Evolutionary conservation across 129 eudicot species (phyloP).

Genomic region (Pulicaria dysenterica): DNA sequence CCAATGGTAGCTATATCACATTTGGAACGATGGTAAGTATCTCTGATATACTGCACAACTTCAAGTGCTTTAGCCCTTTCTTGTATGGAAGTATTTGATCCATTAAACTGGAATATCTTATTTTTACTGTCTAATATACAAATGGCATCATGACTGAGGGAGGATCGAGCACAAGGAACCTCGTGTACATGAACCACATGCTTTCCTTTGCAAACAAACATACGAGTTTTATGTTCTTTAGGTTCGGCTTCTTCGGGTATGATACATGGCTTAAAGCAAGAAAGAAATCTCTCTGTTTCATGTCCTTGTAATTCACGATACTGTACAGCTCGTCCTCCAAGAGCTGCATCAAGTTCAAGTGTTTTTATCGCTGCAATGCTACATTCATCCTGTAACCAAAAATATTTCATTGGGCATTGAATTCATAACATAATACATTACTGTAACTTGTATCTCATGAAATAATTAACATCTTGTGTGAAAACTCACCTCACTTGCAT

Average conservation of each 20-base stretch:
- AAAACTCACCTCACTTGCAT: conserved; percentile 79
- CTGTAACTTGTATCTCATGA: conserved; percentile 8
- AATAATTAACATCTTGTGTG: not conserved
- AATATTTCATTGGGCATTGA: not conserved
- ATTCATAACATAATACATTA: not conserved
- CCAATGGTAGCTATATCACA: conserved; percentile 89
- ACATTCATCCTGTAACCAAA: conserved; percentile 31
- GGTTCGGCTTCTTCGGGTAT: conserved; percentile 60
- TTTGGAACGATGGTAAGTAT: conserved; percentile 78
- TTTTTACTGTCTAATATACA: conserved; percentile 73
- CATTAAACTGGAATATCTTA: conserved; percentile 86
- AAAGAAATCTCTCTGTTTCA: conserved; percentile 76
- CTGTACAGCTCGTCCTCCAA: conserved; percentile 77
- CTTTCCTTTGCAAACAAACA: conserved; percentile 77
- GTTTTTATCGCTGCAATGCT: conserved; percentile 38
- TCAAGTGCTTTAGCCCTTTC: conserved; percentile 96
- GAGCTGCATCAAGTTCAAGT: conserved; percentile 74
- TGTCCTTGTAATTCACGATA: conserved; percentile 86
- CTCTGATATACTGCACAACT: conserved; percentile 85
- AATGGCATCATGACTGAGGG: conserved; percentile 84
- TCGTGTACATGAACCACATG: conserved; percentile 90
- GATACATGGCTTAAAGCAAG: conserved; percentile 81
- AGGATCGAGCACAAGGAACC: conserved; percentile 87
- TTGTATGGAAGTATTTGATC: conserved; percentile 84
- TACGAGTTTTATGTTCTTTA: conserved; percentile 65